Evolutionary conservation across 2,329 filamentous ascomycete genomes (phyloP), one percentile per base, ranked within the genome.

Genomic region (Emergomyces africanus): DNA sequence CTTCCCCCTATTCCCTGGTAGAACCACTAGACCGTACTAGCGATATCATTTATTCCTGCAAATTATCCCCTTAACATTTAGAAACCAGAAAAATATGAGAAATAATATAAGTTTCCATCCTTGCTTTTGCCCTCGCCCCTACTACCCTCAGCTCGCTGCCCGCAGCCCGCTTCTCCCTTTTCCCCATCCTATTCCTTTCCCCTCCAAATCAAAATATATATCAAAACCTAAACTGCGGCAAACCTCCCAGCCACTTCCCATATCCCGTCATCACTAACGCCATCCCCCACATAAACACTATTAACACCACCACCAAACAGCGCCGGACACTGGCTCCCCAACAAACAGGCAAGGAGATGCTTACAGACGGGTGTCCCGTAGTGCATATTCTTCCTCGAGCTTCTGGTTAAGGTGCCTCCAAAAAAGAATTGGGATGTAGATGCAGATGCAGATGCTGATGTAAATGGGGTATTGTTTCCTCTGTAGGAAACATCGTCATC

Each of bases 181-280:
- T 6, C 15, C 8, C 18, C 42, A 18, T 8, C 12, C 14, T 10
- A 35, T 10, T 35, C 35, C 35, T 15, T 14, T 25, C 8, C 5
- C 44, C 44, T 48, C 44, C 12, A 48, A 9, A 20, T 48, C 44
- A 42, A 35, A 8, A 9, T 8, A 15, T 8, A 20, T 8, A 18
- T 8, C 15, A 51, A 10, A 8, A 4, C 10, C 30, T 35, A 51
- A 5, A 8, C 18, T 51, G 49, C 49, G 2, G 75, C 78, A 67
- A 77, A 81, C 75, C 90, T 83, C 15, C 88, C 90, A 15, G 85
- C 90, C 71, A 89, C 78, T 71, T 92, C 88, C 63, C 86, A 84
- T 28, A 25, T 23, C 44, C 2, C 12, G 12, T 48, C 20, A 44
- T 44, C 41, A 44, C 5, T 9, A 23, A 9, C 8, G 61, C 5